Conservation (phyloP, 2,329 filamentous ascomycete species). For the Seiridium unicorne region DNA sequence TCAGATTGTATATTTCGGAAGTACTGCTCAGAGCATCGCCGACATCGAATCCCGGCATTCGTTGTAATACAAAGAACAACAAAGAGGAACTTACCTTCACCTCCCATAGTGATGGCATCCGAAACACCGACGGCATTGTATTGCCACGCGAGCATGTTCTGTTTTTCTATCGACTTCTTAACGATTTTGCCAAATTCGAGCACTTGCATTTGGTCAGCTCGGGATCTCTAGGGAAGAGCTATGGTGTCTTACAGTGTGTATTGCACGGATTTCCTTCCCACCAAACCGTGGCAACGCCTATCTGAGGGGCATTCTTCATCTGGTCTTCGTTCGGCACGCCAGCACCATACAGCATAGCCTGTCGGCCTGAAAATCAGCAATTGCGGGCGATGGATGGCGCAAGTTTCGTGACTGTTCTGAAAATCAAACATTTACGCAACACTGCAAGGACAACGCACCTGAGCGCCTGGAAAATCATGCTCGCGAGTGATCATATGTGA, state of each 20-base stretch:
- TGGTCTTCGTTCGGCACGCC: slow-evolving; percentile 79
- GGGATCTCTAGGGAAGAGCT: too few relatives aligned
- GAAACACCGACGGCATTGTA: slow-evolving; percentile 89
- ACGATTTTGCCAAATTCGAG: slow-evolving; percentile 85
- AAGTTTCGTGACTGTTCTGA: not conserved
- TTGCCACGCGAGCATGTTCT: slow-evolving; percentile 91
- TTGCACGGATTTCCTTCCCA: slow-evolving; percentile 99
- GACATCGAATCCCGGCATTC: too few relatives aligned
- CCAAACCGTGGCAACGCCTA: slow-evolving; percentile 90
- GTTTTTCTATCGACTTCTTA: slow-evolving; percentile 75
- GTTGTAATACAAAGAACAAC: too few relatives aligned
- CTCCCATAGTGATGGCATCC: slow-evolving; percentile 93
- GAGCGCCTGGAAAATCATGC: slow-evolving; percentile 89
- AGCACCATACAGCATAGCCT: slow-evolving; percentile 95
- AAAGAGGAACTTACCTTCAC: slow-evolving; percentile 61
- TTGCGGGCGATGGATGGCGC: too few relatives aligned
- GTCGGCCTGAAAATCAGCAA: not conserved
- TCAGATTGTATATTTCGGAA: too few relatives aligned
- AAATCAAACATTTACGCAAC: not conserved
- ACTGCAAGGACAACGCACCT: slow-evolving; percentile 51
- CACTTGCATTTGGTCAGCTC: slow-evolving; percentile 43
- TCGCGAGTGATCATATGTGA: slow-evolving; percentile 77
- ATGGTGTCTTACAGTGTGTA: slow-evolving; percentile 50
- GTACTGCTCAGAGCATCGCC: too few relatives aligned
- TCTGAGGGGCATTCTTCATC: slow-evolving; percentile 89